phyloP scores from a whole-genome alignment of 768 basidiomycete species.

The Omphalotus guepiniiformis region DNA sequence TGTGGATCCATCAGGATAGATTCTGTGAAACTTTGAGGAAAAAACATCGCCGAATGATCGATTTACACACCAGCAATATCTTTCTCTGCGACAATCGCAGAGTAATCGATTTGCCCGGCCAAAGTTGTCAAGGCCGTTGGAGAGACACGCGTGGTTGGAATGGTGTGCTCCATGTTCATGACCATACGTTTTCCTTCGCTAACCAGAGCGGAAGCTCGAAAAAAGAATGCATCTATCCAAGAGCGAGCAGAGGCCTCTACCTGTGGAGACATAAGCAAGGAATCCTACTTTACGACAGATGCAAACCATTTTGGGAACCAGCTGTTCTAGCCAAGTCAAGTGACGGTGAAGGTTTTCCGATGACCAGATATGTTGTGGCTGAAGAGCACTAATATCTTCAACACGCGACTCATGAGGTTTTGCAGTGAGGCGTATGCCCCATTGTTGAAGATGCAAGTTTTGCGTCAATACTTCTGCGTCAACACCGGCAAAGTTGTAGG shows the following conservation, averaged over 20 bases:
- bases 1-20: too few species aligned
- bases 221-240: slow-evolving; percentile 9
- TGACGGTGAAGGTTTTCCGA: slow-evolving; percentile 15
- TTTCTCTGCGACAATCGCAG: neutral
- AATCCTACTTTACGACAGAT: slow-evolving; percentile 5
- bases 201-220: neutral
- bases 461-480: neutral
- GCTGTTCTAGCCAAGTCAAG: slow-evolving; percentile 11
- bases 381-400: neutral
- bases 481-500: neutral
- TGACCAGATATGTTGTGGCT: slow-evolving; percentile 2
- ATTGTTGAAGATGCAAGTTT: too few species aligned
- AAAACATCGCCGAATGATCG: neutral
- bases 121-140: neutral
- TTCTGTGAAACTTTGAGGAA: too few species aligned
- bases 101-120: neutral
- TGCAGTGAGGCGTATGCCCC: neutral
- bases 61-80: slow-evolving; percentile 2
- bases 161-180: neutral
- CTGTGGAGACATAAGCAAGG: slow-evolving; percentile 3
- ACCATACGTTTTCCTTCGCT: neutral
- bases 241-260: neutral
- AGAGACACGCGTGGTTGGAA: neutral
- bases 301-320: slow-evolving; percentile 10
- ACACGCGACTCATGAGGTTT: neutral